Evolutionary conservation across 169 alveolate genomes (phyloP).

Genomic region (Miamiensis avidus): DNA sequence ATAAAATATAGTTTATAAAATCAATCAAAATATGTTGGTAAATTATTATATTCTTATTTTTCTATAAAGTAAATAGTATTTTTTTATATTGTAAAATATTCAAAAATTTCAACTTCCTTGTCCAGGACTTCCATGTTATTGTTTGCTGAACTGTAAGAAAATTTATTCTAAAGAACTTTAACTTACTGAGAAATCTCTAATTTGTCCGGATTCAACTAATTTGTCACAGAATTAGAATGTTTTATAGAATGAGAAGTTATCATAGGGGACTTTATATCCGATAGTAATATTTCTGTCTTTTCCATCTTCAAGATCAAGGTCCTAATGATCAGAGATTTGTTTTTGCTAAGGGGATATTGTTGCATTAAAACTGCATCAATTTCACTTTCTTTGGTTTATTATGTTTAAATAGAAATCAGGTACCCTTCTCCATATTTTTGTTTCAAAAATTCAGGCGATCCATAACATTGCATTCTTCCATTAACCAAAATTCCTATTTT

Average conservation of each 20-base stretch:
- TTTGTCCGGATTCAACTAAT: background rate
- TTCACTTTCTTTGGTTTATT: constrained; percentile 25
- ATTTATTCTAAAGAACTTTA: constrained; percentile 46
- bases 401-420: too few species aligned
- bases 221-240: background rate
- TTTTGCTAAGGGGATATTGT: background rate
- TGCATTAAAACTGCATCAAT: background rate
- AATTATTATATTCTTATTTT: too few species aligned
- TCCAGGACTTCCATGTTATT: too few species aligned
- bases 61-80: too few species aligned
- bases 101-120: too few species aligned
- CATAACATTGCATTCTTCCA: constrained; percentile 71
- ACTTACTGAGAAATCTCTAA: constrained; percentile 33
- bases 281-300: too few species aligned
- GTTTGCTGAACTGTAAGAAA: constrained; percentile 40
- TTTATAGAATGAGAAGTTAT: background rate
- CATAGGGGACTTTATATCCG: background rate
- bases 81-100: too few species aligned
- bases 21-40: too few species aligned
- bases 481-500: too few species aligned
- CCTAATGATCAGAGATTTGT: background rate
- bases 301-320: constrained; percentile 16
- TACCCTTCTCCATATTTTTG: constrained; percentile 75
- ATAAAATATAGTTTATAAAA: constrained; percentile 27
- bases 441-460: constrained; percentile 66